phyloP scores from a whole-genome alignment of 2,329 filamentous ascomycete species.

The Graphilbum ipis-grandicollis region DNA sequence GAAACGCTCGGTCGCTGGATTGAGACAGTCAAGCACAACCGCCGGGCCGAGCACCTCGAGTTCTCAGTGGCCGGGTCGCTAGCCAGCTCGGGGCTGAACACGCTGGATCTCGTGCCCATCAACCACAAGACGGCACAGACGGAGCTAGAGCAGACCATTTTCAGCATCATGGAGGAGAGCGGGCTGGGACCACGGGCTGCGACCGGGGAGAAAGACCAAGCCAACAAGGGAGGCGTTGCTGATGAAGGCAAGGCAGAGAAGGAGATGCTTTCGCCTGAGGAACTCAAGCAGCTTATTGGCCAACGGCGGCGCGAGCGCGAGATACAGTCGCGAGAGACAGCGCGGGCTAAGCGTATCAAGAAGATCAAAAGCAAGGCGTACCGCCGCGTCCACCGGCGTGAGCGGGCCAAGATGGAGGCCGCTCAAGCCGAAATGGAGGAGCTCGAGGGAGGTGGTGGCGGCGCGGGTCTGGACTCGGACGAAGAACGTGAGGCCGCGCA shows the following conservation, averaged over 20 bases:
- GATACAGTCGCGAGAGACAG: constrained; percentile 72
- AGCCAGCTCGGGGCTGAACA: constrained; percentile 37
- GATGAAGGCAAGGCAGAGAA: constrained; percentile 15
- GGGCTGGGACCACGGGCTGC: constrained; percentile 41
- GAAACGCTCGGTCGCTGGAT: constrained; percentile 82
- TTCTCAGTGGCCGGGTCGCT: constrained; percentile 71
- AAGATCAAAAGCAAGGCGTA: constrained; percentile 99
- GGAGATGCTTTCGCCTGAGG: constrained; percentile 44
- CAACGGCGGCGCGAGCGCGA: constrained; percentile 69
- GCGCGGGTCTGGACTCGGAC: constrained; percentile 47
- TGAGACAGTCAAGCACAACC: constrained; percentile 88
- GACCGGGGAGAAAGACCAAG: constrained; percentile 21
- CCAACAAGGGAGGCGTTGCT: constrained; percentile 12
- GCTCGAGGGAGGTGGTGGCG: constrained; percentile 40
- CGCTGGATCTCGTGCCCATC: constrained; percentile 41
- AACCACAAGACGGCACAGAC: constrained; percentile 49
- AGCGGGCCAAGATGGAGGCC: constrained; percentile 35
- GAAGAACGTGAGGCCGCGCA: constrained; percentile 49
- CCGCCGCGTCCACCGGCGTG: constrained; percentile 76
- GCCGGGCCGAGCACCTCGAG: constrained; percentile 72
- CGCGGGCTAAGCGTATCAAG: constrained; percentile 81
- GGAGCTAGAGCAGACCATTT: constrained; percentile 71
- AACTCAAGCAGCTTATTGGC: constrained; percentile 53
- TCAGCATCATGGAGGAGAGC: constrained; percentile 78
- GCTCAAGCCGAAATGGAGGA: constrained; percentile 32